These are phyloP conservation scores for Salvia miltiorrhiza DNA, from an alignment of 257 asterid species.

Conservation along the genomic window DNA sequence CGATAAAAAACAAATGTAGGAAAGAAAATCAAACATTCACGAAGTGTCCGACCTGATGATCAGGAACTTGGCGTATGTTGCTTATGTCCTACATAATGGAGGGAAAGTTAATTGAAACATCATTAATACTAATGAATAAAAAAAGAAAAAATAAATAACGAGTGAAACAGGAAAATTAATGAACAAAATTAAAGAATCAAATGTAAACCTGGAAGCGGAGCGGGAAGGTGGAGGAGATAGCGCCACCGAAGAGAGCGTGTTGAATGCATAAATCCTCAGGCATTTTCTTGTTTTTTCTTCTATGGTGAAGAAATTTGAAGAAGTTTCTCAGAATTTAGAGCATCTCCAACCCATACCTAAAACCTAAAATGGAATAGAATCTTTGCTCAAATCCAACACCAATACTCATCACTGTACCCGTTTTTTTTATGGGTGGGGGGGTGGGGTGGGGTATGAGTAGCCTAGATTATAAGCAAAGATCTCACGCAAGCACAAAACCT, in stretches of 20 bases:
- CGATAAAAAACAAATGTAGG: neutral
- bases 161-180: neutral
- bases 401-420: too few relatives aligned
- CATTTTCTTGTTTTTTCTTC: constrained; percentile 25
- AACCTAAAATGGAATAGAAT: too few relatives aligned
- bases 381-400: too few relatives aligned
- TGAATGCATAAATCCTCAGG: constrained; percentile 41
- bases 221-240: constrained; percentile 65
- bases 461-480: neutral
- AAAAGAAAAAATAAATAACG: neutral
- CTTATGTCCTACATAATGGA: constrained; percentile 65
- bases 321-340: neutral
- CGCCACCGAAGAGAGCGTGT: constrained; percentile 74
- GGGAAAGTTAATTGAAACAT: neutral
- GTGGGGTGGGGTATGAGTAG: too few relatives aligned
- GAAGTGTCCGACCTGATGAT: constrained; percentile 66
- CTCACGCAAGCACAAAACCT: neutral
- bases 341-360: too few relatives aligned
- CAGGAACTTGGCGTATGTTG: constrained; percentile 82
- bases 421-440: too few relatives aligned
- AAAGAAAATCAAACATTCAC: neutral
- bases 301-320: neutral
- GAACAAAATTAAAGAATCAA: neutral
- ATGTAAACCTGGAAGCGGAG: constrained; percentile 58
- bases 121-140: neutral